Evolutionary conservation across 148 eudicot species (phyloP).

Genomic region (Chenopodium formosanum): DNA sequence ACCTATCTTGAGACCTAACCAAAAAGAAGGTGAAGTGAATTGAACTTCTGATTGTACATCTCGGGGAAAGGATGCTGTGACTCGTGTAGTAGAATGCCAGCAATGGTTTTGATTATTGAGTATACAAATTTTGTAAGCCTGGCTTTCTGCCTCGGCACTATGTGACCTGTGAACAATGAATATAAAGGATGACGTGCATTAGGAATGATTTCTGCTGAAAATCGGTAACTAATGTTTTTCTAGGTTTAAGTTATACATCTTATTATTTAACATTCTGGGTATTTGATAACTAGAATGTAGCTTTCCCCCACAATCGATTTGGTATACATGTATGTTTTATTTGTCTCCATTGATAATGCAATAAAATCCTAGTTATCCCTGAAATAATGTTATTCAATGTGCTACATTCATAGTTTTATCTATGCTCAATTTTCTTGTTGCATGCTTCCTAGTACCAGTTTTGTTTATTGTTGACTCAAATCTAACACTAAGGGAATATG

Average conservation of each 20-base stretch:
- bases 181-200: slow-evolving; percentile 20
- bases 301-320: not conserved
- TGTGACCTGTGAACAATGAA: slow-evolving; percentile 16
- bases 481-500: not conserved
- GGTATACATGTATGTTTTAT: slow-evolving; percentile 20
- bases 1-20: slow-evolving; percentile 7
- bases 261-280: not conserved
- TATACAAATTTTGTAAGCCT: slow-evolving; percentile 14
- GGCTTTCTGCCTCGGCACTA: not conserved
- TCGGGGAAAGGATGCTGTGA: slow-evolving; percentile 6
- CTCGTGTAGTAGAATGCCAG: slow-evolving; percentile 17
- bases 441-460: not conserved
- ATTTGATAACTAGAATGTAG: not conserved
- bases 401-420: not conserved
- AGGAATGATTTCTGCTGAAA: slow-evolving; percentile 14
- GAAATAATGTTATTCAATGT: not conserved
- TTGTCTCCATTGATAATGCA: slow-evolving; percentile 15
- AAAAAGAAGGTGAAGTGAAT: not conserved
- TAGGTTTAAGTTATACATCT: slow-evolving; percentile 17
- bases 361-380: slow-evolving; percentile 1
- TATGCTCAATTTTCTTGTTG: not conserved
- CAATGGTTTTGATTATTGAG: not conserved
- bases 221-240: slow-evolving; percentile 6
- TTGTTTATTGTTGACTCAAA: not conserved
- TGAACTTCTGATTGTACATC: not conserved